Evolutionary conservation across 2,329 filamentous ascomycete species (phyloP), one percentile per base, ranked within the genome.

Genomic region (Paracoccidioides lutzii): DNA sequence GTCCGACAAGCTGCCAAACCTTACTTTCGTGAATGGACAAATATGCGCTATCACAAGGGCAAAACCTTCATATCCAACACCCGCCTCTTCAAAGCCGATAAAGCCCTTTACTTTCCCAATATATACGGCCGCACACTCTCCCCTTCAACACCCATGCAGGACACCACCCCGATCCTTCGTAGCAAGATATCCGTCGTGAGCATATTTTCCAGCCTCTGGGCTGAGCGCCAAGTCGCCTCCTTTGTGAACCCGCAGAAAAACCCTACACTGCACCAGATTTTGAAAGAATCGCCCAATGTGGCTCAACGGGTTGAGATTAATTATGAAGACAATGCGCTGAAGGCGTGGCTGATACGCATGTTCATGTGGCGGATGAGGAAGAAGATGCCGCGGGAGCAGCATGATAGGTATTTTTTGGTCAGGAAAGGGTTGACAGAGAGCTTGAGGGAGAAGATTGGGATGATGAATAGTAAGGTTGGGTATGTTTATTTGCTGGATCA

Each of bases 11-110:
- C 94, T 66, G 77, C 84, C 22, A 87, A 88, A 57, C 90, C 91
- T 2, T 98, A 98, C 73, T 98, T 95, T 75, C 87, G 90, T 69
- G 91, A 98, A 77, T 96, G 90, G 87, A 82, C 81, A 58, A 93
- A 94, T 72, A 81, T 96, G 71, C 80, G 84, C 61, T 84, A 93
- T 61, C 73, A 78, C 73, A 82, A 90, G 64, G 93, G 93, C 65
- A 98, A 98, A 73, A 89, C 89, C 30, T 98, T 96, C 73, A 76
- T 91, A 53, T 84, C 89, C 22, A 91, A 91, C 41, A 82, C 87
- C 3, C 79, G 85, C n/a, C 79, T 91, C 51, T 97, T 97, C 78
- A 86, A 84, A 65, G 79, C 79, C 61, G 88, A 94, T 42, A 79
- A 83, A 53, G 86, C 91, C 4, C 80, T 96, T 60, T 97, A 87